These are phyloP conservation scores for Naegleria gruberi DNA, from an alignment of 208 protist genomes.

Conservation along the genomic window DNA sequence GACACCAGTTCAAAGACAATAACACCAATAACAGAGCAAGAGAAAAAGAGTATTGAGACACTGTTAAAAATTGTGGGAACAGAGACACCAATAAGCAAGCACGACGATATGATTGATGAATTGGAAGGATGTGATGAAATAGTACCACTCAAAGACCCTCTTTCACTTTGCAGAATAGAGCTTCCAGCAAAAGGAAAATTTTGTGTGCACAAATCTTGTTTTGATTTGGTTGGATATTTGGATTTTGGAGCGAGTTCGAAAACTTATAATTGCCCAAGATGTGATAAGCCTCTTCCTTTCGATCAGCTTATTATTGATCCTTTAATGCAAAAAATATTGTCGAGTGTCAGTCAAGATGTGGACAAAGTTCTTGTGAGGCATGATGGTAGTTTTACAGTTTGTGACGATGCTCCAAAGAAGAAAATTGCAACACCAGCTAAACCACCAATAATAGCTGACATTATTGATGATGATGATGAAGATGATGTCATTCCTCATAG, in stretches of 20 bases:
- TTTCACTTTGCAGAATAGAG: neutral
- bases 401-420: neutral
- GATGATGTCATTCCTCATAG: neutral
- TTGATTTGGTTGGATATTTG: neutral
- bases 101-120: neutral
- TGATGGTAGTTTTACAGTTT: neutral
- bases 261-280: neutral
- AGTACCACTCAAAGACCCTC: neutral
- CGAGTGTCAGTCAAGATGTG: neutral
- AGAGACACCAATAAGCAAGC: neutral
- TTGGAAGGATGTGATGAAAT: neutral
- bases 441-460: neutral
- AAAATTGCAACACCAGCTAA: neutral
- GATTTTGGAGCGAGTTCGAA: neutral
- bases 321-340: neutral
- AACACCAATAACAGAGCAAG: neutral
- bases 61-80: neutral
- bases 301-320: neutral
- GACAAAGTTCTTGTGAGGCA: neutral
- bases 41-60: neutral
- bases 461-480: neutral
- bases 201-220: neutral
- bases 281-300: conserved; percentile 1
- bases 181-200: conserved; percentile 6
- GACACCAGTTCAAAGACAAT: neutral